Evolutionary conservation across 1,284 basidiomycete genomes (phyloP).

Genomic region (Xanthoconium separans): DNA sequence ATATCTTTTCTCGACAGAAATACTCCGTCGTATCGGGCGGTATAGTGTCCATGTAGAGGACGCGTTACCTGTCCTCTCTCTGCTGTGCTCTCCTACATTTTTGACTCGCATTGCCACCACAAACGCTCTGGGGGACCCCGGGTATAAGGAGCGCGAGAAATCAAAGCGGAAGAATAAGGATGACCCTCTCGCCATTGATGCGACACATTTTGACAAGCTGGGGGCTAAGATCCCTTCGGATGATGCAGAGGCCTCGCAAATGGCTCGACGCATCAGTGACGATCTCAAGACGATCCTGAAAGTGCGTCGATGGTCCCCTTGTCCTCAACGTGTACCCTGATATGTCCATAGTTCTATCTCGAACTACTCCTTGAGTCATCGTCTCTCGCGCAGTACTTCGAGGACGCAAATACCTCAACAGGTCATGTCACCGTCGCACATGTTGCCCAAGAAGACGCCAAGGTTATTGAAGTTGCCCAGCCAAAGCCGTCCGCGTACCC

Average conservation of each 20-base stretch:
- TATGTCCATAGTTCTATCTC: conserved; percentile 23
- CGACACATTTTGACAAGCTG: conserved; percentile 27
- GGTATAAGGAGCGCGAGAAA: conserved; percentile 21
- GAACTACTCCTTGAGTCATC: conserved; percentile 20
- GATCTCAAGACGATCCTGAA: conserved; percentile 30
- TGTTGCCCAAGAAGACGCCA: background rate
- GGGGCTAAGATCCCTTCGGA: conserved; percentile 27
- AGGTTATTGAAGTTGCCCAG: background rate
- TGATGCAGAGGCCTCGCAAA: conserved; percentile 18
- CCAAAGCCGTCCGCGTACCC: conserved; percentile 36
- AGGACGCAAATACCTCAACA: conserved; percentile 11
- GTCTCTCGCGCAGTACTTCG: conserved; percentile 14
- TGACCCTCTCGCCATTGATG: conserved; percentile 18
- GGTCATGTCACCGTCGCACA: background rate
- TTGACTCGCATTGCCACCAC: too few species aligned
- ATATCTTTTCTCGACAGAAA: too few species aligned
- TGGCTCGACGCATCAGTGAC: conserved; percentile 20
- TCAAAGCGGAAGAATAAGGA: conserved; percentile 13
- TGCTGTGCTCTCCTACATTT: too few species aligned
- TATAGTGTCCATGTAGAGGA: too few species aligned
- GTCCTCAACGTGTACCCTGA: background rate
- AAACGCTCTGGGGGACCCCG: too few species aligned
- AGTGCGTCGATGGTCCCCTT: conserved; percentile 18
- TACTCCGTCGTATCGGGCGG: too few species aligned
- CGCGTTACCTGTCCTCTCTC: too few species aligned